phyloP scores from a whole-genome alignment of 495 filamentous ascomycete species.

The Cercophora samala region DNA sequence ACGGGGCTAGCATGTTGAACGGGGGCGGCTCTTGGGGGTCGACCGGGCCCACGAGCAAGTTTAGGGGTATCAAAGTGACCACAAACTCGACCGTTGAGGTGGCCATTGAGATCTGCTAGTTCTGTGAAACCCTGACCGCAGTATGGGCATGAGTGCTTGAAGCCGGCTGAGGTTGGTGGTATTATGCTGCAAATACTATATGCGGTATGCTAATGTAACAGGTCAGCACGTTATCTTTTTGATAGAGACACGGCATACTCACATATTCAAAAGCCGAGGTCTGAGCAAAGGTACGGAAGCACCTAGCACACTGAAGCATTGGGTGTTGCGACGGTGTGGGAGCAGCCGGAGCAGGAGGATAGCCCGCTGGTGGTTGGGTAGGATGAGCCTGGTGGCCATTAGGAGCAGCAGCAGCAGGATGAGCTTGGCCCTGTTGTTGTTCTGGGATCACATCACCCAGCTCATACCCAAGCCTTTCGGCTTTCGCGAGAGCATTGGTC shows the following conservation, averaged over 20 bases:
- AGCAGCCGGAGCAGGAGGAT: slow-evolving; percentile 1
- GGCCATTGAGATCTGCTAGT: slow-evolving; percentile 37
- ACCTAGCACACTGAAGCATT: slow-evolving; percentile 37
- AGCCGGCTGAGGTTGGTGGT: slow-evolving; percentile 30
- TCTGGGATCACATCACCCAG: slow-evolving; percentile 42
- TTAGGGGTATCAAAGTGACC: slow-evolving; percentile 18
- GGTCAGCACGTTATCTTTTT: neutral
- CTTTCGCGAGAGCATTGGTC: slow-evolving; percentile 48
- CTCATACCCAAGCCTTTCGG: slow-evolving; percentile 50
- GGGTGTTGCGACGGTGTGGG: neutral
- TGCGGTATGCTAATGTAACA: slow-evolving; percentile 34
- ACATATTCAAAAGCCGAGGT: slow-evolving; percentile 40
- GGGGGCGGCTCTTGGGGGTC: slow-evolving; percentile 16
- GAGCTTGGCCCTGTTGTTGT: slow-evolving; percentile 23
- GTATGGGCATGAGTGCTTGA: slow-evolving; percentile 34
- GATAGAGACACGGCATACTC: slow-evolving; percentile 18
- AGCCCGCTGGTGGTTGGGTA: slow-evolving; percentile 8
- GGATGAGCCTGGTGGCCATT: slow-evolving; percentile 13
- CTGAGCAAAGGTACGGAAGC: slow-evolving; percentile 39
- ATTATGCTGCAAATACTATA: slow-evolving; percentile 38
- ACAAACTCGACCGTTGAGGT: slow-evolving; percentile 36
- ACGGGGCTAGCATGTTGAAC: slow-evolving; percentile 17
- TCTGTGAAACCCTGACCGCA: slow-evolving; percentile 43
- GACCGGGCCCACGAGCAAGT: slow-evolving; percentile 19
- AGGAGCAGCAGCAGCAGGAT: slow-evolving; percentile 5